A percentile compares a stretch with the other conserved stretches of the same genome.
These are phyloP conservation scores for Fusarium redolens DNA, from an alignment of 2,329 filamentous ascomycete genomes.

Conservation along the genomic window DNA sequence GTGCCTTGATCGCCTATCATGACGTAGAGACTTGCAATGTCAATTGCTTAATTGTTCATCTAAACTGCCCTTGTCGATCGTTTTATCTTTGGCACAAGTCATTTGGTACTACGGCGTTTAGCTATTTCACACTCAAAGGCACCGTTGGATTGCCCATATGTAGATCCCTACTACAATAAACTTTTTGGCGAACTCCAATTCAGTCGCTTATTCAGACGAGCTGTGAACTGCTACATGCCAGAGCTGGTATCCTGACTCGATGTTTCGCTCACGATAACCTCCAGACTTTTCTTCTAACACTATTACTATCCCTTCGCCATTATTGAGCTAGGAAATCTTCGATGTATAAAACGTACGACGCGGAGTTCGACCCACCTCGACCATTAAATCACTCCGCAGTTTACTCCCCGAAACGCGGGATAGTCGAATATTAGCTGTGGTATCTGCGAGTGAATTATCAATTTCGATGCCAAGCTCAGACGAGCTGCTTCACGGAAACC, in stretches of 20 bases:
- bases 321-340: neutral
- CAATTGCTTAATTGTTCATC: neutral
- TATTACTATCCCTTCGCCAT: neutral
- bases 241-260: neutral
- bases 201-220: neutral
- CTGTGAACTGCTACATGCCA: neutral
- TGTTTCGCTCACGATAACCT: conserved; percentile 5
- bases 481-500: neutral
- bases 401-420: neutral
- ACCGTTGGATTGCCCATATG: neutral
- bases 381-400: neutral
- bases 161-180: neutral
- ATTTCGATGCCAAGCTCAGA: conserved; percentile 4
- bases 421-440: neutral
- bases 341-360: neutral
- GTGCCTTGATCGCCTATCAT: conserved; percentile 15
- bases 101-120: neutral
- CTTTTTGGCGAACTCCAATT: neutral
- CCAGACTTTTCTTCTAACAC: neutral
- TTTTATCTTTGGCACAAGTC: conserved; percentile 7
- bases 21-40: conserved; percentile 10
- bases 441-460: neutral
- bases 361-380: neutral
- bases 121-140: conserved; percentile 4
- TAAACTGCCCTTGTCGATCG: conserved; percentile 12